Base-by-base conservation (phyloP, 139 green algal species). In the Closterium sp. region DNA sequence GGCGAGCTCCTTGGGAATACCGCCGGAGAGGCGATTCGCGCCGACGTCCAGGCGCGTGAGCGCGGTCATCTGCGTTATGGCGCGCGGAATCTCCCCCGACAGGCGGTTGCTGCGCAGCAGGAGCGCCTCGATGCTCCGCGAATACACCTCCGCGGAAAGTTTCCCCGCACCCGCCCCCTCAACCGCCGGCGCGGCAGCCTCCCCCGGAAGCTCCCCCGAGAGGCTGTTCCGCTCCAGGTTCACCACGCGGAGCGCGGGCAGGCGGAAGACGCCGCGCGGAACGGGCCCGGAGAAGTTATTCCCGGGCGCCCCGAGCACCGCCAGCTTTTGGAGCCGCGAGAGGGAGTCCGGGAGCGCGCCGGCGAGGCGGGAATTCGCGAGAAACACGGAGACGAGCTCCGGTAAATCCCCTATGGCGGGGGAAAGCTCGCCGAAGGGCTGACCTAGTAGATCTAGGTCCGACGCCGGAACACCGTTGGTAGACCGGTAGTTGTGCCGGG, bases 141-240 rank as follows among this genome's bases (percentile, higher is more conserved):
- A 55, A 6, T 55, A 55, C 36, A n/a, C n/a, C n/a, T n/a, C n/a
- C n/a, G n/a, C n/a, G n/a, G n/a, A n/a, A n/a, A n/a, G n/a, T n/a
- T n/a, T n/a, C n/a, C n/a, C n/a, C n/a, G n/a, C n/a, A n/a, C n/a
- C n/a, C n/a, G n/a, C n/a, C n/a, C n/a, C n/a, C n/a, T n/a, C n/a
- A n/a, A n/a, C n/a, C n/a, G n/a, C n/a, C n/a, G n/a, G n/a, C n/a
- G 36, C n/a, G n/a, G n/a, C n/a, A n/a, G n/a, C n/a, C 33, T 33
- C 34, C 33, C 21, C 28, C 36, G 89, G 89, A 5, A 92, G 21
- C 30, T 33, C 31, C 30, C 89, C 89, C 33, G 81, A 86, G 36
- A 92, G 83, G 83, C 34, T 34, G 89, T 92, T 92, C 31, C 7
- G 30, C 23, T 30, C 86, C 7, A 92, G 32, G 83, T 81, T 30